Conservation (phyloP, 176 grass and related monocot genomes). For the Stipa capillata region DNA sequence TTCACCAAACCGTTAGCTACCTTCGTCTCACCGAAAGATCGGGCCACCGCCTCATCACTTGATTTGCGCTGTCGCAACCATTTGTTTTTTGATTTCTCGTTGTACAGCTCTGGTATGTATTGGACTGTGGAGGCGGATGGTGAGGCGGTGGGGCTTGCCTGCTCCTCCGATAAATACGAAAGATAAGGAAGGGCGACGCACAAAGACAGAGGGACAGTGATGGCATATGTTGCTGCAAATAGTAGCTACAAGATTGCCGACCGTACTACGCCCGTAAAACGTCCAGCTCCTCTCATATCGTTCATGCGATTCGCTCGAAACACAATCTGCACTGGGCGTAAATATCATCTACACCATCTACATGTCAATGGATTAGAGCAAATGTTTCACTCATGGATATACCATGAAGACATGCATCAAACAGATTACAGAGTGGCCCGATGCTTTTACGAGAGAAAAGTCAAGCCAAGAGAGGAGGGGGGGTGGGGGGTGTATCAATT, state of each 20-base stretch:
- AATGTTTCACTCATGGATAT: too few relatives aligned
- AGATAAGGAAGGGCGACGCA: background rate
- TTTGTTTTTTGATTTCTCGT: background rate
- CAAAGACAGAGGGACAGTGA: background rate
- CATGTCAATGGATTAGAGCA: too few relatives aligned
- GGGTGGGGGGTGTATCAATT: too few relatives aligned
- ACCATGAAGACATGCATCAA: background rate
- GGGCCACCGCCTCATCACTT: too few relatives aligned
- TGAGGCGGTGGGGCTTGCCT: background rate
- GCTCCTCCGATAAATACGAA: background rate
- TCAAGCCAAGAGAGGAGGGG: too few relatives aligned
- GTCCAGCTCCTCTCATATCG: background rate
- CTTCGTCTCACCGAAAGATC: too few relatives aligned
- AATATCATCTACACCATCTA: too few relatives aligned
- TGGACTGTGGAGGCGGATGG: background rate
- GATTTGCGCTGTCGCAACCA: background rate
- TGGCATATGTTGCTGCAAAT: background rate
- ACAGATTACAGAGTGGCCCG: too few relatives aligned
- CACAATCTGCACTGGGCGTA: too few relatives aligned
- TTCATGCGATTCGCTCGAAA: background rate
- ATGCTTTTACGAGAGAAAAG: too few relatives aligned
- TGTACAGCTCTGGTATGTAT: background rate
- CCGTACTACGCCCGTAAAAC: too few relatives aligned
- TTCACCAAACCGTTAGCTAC: too few relatives aligned
- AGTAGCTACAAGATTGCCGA: background rate